These are phyloP conservation scores for Cinnamomum micranthum DNA, from an alignment of 164 flowering plant genomes.

Conservation along the genomic window DNA sequence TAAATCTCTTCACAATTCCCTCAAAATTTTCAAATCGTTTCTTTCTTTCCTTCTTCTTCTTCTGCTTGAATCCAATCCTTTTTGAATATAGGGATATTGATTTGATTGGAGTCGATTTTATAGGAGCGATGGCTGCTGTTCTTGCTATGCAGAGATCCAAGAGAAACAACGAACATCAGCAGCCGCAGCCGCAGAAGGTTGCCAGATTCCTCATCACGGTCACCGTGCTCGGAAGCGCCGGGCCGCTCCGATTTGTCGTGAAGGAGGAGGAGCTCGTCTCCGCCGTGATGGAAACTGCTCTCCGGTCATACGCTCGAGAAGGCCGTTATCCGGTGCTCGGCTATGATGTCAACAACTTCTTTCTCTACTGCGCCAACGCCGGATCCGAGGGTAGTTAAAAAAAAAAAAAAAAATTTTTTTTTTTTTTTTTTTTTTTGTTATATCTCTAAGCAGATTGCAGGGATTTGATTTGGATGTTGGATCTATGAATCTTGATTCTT, in stretches of 20 bases:
- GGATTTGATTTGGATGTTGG: no score
- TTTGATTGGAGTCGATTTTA: no score
- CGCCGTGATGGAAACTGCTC: slow-evolving; percentile 48
- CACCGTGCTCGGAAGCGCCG: slow-evolving; percentile 62
- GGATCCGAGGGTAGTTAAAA: slow-evolving; percentile 47
- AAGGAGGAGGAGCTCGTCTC: slow-evolving; percentile 49
- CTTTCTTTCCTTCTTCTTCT: no score
- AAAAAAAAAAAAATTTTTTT: neutral
- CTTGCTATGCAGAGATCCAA: slow-evolving; percentile 25
- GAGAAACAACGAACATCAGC: slow-evolving; percentile 18
- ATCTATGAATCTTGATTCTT: neutral
- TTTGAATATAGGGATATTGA: no score
- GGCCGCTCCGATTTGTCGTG: slow-evolving; percentile 55
- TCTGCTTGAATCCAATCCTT: neutral
- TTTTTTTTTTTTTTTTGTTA: neutral
- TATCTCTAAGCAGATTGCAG: neutral
- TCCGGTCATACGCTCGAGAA: slow-evolving; percentile 60
- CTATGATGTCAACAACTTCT: slow-evolving; percentile 43
- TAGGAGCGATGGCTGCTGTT: neutral
- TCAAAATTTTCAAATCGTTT: neutral
- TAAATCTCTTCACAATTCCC: neutral
- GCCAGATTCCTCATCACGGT: slow-evolving; percentile 45
- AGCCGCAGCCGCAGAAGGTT: slow-evolving; percentile 8
- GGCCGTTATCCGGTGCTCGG: slow-evolving; percentile 69
- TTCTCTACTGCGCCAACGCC: slow-evolving; percentile 53